These are phyloP conservation scores for Microbotryum silenes-acaulis DNA, from an alignment of 1,284 basidiomycete genomes.

Conservation along the genomic window DNA sequence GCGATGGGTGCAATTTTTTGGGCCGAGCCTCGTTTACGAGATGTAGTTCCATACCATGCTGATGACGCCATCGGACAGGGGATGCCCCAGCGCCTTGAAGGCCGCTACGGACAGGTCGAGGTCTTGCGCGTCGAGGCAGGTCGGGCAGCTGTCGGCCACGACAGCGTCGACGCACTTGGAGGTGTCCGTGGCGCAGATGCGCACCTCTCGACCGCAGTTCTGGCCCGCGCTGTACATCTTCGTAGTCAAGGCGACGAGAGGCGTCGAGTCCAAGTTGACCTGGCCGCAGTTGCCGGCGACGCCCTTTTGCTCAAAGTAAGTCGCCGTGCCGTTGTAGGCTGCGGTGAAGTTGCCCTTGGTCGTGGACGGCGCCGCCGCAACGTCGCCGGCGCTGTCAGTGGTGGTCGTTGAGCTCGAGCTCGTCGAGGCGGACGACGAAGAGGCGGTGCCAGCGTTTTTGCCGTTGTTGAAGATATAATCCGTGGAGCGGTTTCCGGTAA, in stretches of 20 bases:
- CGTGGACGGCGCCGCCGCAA: too few relatives aligned
- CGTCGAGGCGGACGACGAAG: too few relatives aligned
- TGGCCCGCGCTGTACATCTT: background rate
- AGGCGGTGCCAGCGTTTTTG: background rate
- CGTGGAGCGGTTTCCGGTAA: constrained; percentile 19
- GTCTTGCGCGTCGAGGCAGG: background rate
- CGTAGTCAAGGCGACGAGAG: background rate
- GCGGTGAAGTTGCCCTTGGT: too few relatives aligned
- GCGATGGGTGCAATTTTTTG: too few relatives aligned
- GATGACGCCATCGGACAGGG: too few relatives aligned
- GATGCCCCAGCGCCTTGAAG: constrained; percentile 54
- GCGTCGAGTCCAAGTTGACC: background rate
- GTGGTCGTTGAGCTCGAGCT: too few relatives aligned
- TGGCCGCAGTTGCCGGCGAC: background rate
- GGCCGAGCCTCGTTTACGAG: too few relatives aligned
- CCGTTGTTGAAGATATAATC: constrained; percentile 6
- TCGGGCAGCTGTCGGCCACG: background rate
- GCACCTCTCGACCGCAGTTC: constrained; percentile 1
- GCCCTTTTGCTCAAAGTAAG: background rate
- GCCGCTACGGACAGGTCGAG: constrained; percentile 65
- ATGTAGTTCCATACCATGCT: too few relatives aligned
- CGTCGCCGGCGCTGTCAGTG: too few relatives aligned
- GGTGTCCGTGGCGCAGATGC: background rate
- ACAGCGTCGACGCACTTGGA: background rate
- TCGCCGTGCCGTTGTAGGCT: background rate